phyloP scores from a whole-genome alignment of 768 basidiomycete species.

The Boletales sp. region DNA sequence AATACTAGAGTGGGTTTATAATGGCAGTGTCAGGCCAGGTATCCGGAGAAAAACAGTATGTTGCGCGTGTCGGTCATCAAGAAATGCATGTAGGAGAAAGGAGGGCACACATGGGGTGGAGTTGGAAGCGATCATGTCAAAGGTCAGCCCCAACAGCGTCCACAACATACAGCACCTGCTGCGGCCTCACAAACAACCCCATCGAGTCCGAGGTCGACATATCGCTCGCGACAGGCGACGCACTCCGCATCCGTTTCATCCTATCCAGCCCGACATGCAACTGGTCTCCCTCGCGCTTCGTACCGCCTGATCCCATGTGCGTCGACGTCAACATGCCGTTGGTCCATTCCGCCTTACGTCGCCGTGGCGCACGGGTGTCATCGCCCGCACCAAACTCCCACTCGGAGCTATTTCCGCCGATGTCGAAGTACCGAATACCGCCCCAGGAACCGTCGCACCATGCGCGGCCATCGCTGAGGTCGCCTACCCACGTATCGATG shows the following conservation, averaged over 20 bases:
- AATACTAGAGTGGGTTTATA: constrained; percentile 9
- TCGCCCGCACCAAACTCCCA: constrained; percentile 61
- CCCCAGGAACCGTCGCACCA: constrained; percentile 87
- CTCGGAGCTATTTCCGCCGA: constrained; percentile 52
- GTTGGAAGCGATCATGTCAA: constrained; percentile 26
- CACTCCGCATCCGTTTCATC: constrained; percentile 60
- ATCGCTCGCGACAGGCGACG: constrained; percentile 62
- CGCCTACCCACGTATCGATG: constrained; percentile 48
- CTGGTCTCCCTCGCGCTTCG: constrained; percentile 59
- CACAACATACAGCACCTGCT: constrained; percentile 84
- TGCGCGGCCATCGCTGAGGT: constrained; percentile 56
- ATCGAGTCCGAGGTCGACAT: constrained; percentile 58
- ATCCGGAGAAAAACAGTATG: neutral
- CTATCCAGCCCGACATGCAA: constrained; percentile 37
- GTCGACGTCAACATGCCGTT: constrained; percentile 33
- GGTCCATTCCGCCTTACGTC: constrained; percentile 23
- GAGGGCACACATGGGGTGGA: neutral
- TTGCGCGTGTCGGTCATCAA: constrained; percentile 9
- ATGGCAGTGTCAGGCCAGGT: constrained; percentile 9
- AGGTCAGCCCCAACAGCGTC: constrained; percentile 72
- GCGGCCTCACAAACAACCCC: constrained; percentile 80
- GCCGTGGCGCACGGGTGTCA: constrained; percentile 25
- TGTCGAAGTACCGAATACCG: constrained; percentile 82
- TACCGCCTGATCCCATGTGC: constrained; percentile 33
- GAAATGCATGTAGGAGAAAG: neutral